Percentiles rank a stretch among this genome's conserved stretches.
These are phyloP conservation scores for Candida endomychidarum DNA, from an alignment of 805 yeast species.

Conservation along the genomic window DNA sequence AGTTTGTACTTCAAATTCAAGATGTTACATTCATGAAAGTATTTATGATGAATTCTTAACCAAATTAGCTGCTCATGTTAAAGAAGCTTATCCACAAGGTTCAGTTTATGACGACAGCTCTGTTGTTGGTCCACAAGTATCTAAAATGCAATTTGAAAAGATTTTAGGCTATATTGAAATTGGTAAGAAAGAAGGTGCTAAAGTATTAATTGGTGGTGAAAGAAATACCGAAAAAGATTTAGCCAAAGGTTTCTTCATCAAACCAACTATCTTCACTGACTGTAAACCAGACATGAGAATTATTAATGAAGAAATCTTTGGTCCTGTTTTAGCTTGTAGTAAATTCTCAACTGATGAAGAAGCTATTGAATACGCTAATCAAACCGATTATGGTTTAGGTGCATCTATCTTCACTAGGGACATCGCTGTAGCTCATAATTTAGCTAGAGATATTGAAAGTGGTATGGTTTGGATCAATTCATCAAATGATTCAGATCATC, in stretches of 20 bases:
- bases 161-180: slow-evolving; percentile 43
- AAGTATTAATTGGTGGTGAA: slow-evolving; percentile 42
- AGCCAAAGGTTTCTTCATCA: slow-evolving; percentile 61
- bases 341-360: slow-evolving; percentile 68
- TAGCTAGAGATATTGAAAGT: slow-evolving; percentile 51
- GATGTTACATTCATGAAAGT: slow-evolving; percentile 57
- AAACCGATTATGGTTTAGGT: slow-evolving; percentile 75
- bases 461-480: slow-evolving; percentile 50
- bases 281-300: slow-evolving; percentile 64
- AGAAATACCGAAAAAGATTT: slow-evolving; percentile 39
- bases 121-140: slow-evolving; percentile 63
- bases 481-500: slow-evolving; percentile 43
- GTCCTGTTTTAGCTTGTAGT: slow-evolving; percentile 76
- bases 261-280: slow-evolving; percentile 76
- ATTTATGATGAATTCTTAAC: slow-evolving; percentile 55
- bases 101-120: slow-evolving; percentile 47
- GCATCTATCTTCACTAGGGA: slow-evolving; percentile 77
- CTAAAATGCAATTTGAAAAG: slow-evolving; percentile 55
- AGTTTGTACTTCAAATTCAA: slow-evolving; percentile 66
- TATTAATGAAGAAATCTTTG: slow-evolving; percentile 81
- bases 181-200: slow-evolving; percentile 47
- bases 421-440: slow-evolving; percentile 60
- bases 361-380: slow-evolving; percentile 68
- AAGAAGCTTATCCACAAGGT: slow-evolving; percentile 54
- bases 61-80: slow-evolving; percentile 45